phyloP scores from a whole-genome alignment of 2,329 filamentous ascomycete species.

The Trichoderma koningii region DNA sequence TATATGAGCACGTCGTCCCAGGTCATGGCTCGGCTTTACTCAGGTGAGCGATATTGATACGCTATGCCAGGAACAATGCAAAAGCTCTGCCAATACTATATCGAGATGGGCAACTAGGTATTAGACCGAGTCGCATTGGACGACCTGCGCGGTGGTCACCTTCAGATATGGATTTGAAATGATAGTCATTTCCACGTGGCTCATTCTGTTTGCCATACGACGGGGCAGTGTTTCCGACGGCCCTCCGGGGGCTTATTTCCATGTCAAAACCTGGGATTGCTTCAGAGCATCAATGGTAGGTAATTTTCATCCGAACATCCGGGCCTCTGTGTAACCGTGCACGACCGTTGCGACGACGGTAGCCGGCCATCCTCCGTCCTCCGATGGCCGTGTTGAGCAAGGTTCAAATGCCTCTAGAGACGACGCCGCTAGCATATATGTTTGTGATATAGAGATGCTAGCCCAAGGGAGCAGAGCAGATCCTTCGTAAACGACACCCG shows the following conservation, averaged over 20 bases:
- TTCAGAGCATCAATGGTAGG: not conserved
- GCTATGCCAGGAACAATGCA: not conserved
- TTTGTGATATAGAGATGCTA: not conserved
- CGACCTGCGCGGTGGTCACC: not conserved
- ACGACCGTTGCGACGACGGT: not conserved
- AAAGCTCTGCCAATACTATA: not conserved
- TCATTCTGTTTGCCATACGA: constrained; percentile 7
- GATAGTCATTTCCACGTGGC: constrained; percentile 18
- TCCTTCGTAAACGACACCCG: not conserved
- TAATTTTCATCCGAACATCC: constrained; percentile 6
- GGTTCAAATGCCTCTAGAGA: not conserved
- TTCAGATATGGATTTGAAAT: constrained; percentile 8
- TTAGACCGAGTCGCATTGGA: not conserved
- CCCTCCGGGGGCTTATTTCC: not conserved
- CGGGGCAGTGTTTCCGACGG: constrained; percentile 13
- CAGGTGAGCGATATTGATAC: not conserved
- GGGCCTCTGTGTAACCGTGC: not conserved
- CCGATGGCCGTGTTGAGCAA: not conserved
- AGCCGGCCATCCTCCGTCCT: not conserved
- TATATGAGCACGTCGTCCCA: not conserved
- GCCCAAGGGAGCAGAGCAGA: not conserved
- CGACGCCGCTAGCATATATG: not conserved
- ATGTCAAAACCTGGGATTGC: constrained; percentile 1
- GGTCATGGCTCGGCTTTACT: no score
- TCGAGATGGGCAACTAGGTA: constrained; percentile 1